A percentile compares a stretch with the other conserved stretches of the same genome.
Conservation (phyloP, 192 early-diverging fungal species). For the Coemansia sp. region DNA sequence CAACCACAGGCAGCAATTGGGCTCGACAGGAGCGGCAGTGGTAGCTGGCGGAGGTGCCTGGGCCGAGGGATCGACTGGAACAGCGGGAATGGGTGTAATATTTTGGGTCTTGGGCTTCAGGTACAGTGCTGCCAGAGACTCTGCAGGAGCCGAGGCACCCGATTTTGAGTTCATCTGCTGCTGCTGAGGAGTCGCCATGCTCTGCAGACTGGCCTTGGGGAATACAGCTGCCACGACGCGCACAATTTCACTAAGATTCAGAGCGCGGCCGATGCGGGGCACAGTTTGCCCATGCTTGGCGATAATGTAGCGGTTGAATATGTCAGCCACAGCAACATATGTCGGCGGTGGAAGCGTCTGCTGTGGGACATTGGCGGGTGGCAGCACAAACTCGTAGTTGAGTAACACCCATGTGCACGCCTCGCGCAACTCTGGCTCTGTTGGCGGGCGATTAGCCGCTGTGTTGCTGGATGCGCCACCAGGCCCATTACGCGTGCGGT, state of each 20-base stretch:
- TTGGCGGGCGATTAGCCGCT: slow-evolving; percentile 21
- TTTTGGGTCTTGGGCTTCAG: slow-evolving; percentile 22
- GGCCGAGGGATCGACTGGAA: slow-evolving; percentile 2
- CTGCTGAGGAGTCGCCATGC: background rate
- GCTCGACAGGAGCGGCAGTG: background rate
- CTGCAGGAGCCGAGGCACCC: background rate
- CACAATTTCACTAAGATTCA: slow-evolving; percentile 40
- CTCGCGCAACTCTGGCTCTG: slow-evolving; percentile 53
- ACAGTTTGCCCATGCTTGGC: slow-evolving; percentile 49
- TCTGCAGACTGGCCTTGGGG: slow-evolving; percentile 31
- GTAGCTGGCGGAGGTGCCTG: background rate
- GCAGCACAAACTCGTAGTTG: slow-evolving; percentile 43
- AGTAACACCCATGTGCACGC: slow-evolving; percentile 55
- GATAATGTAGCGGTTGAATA: slow-evolving; percentile 39
- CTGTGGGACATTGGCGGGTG: slow-evolving; percentile 1
- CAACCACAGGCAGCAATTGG: slow-evolving; percentile 31
- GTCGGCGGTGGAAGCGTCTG: slow-evolving; percentile 8
- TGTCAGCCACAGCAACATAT: slow-evolving; percentile 24
- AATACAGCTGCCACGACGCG: slow-evolving; percentile 51
- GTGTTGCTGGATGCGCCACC: background rate
- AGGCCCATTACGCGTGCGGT: background rate
- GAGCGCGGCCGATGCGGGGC: slow-evolving; percentile 46
- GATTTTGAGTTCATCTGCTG: background rate
- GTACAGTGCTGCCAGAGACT: slow-evolving; percentile 22
- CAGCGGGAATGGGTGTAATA: slow-evolving; percentile 41